Conservation (phyloP, 169 alveolate genomes). For the Plasmodium cynomolgi region DNA sequence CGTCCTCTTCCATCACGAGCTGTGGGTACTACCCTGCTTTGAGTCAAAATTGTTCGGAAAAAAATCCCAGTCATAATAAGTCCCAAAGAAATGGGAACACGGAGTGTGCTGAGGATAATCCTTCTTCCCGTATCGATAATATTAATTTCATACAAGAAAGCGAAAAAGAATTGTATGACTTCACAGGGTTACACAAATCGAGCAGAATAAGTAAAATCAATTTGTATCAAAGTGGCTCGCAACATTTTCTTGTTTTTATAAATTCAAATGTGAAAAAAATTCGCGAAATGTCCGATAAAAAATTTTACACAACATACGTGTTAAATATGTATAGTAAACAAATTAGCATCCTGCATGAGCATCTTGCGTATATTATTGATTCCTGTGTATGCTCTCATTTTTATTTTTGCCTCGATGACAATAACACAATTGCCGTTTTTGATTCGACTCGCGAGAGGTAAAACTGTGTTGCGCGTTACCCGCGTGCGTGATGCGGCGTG, state of each 20-base stretch:
- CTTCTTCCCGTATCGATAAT: background rate
- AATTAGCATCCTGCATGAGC: conserved; percentile 46
- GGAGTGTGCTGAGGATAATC: background rate
- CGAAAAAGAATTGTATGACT: conserved; percentile 51
- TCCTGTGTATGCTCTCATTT: conserved; percentile 48
- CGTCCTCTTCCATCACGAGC: background rate
- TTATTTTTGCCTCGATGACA: conserved; percentile 65
- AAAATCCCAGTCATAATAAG: background rate
- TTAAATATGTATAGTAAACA: conserved; percentile 22
- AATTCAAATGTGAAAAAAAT: conserved; percentile 58
- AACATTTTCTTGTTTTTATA: conserved; percentile 33
- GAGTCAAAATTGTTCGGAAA: conserved; percentile 14
- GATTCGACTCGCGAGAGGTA: background rate
- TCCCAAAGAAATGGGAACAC: background rate
- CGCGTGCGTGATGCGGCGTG: background rate
- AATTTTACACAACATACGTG: conserved; percentile 62
- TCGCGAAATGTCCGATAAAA: conserved; percentile 63
- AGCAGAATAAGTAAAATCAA: conserved; percentile 27
- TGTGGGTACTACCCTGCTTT: background rate
- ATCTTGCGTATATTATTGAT: conserved; percentile 56
- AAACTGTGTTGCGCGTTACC: background rate
- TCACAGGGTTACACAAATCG: conserved; percentile 53
- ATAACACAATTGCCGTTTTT: conserved; percentile 57
- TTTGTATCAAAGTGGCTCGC: background rate
- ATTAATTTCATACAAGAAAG: conserved; percentile 28